These are phyloP conservation scores for Bocquillonia castaneifolia DNA, from an alignment of 441 rosid species.

Conservation along the genomic window DNA sequence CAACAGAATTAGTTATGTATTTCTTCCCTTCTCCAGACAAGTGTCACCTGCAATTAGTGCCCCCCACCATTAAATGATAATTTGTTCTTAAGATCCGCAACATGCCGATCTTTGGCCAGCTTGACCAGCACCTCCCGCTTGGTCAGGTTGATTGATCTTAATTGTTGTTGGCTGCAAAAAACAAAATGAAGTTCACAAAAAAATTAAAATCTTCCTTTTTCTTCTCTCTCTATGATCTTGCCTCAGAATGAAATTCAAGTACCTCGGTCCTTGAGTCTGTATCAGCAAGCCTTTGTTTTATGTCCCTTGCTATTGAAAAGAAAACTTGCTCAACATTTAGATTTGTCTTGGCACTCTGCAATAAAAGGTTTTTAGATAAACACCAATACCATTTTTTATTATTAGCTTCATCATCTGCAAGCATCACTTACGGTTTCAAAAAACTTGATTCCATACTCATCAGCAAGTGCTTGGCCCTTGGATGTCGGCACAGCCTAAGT, in stretches of 20 bases:
- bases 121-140: constrained; percentile 52
- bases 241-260: constrained; percentile 4
- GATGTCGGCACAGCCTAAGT: constrained; percentile 69
- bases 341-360: constrained; percentile 77
- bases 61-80: constrained; percentile 4
- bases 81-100: constrained; percentile 49
- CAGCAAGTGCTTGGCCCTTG: constrained; percentile 79
- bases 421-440: constrained; percentile 64
- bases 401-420: constrained; percentile 2
- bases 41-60: constrained; percentile 13
- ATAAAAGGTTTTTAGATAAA: constrained; percentile 13
- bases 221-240: not conserved
- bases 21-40: not conserved
- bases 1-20: constrained; percentile 30
- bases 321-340: constrained; percentile 73
- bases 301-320: constrained; percentile 75
- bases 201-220: not conserved
- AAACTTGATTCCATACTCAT: constrained; percentile 76
- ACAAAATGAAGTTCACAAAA: not conserved
- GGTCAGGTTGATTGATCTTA: constrained; percentile 70
- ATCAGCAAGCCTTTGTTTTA: constrained; percentile 70
- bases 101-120: constrained; percentile 68
- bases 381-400: not conserved
- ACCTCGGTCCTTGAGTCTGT: constrained; percentile 65
- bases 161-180: constrained; percentile 63